These are phyloP conservation scores for Nasturtium officinale DNA, from an alignment of 345 rosid genomes.

Conservation along the genomic window DNA sequence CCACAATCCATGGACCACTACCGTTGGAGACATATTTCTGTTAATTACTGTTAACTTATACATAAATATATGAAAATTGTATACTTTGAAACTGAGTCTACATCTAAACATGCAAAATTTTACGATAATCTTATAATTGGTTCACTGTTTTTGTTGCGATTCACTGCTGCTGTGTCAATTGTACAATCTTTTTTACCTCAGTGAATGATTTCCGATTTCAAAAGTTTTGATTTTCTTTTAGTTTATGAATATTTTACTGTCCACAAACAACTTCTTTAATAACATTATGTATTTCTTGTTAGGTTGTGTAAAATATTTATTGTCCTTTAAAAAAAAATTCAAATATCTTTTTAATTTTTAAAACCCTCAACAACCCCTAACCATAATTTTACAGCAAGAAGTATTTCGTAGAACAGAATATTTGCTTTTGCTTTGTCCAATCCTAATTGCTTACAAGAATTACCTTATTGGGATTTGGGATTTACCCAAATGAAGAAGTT, in stretches of 20 bases:
- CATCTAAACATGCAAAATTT: neutral
- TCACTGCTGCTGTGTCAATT: too few relatives aligned
- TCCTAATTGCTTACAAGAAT: constrained; percentile 28
- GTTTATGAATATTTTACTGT: neutral
- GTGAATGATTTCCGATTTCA: neutral
- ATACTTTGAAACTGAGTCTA: neutral
- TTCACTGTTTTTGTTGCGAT: neutral
- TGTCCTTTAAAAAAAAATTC: too few relatives aligned
- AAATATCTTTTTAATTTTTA: too few relatives aligned
- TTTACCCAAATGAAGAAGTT: constrained; percentile 45
- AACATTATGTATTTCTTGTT: neutral
- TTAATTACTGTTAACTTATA: neutral
- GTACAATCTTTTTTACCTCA: neutral
- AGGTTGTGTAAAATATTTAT: neutral
- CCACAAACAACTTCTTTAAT: neutral
- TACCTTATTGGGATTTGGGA: constrained; percentile 43
- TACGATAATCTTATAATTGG: neutral
- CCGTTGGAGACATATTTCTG: neutral
- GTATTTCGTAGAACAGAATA: constrained; percentile 10
- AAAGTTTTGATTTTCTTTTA: neutral
- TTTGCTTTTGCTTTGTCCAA: constrained; percentile 21
- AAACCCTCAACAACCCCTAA: neutral
- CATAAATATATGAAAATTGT: too few relatives aligned
- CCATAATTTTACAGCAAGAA: neutral
- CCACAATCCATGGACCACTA: constrained; percentile 35